These are phyloP conservation scores for Cucurbitaria berberidis DNA, from an alignment of 2,329 filamentous ascomycete species.

Conservation along the genomic window DNA sequence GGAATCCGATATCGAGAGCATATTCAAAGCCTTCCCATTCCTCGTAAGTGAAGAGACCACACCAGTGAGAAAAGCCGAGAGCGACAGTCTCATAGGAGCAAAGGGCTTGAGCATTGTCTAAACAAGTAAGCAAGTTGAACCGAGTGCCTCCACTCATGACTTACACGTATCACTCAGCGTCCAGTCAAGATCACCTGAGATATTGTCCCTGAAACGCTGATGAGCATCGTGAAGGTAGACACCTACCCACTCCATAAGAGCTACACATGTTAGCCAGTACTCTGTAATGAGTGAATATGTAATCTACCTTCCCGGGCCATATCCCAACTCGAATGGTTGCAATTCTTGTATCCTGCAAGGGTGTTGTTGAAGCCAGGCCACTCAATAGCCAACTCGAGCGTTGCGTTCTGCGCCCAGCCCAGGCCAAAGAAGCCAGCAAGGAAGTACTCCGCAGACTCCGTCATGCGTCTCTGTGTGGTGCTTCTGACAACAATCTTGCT, in stretches of 20 bases:
- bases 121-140: slow-evolving; percentile 36
- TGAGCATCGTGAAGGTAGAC: slow-evolving; percentile 71
- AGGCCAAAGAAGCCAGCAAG: slow-evolving; percentile 80
- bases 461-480: slow-evolving; percentile 78
- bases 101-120: slow-evolving; percentile 70
- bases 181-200: slow-evolving; percentile 49
- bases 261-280: slow-evolving; percentile 46
- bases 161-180: slow-evolving; percentile 43
- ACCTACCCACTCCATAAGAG: slow-evolving; percentile 64
- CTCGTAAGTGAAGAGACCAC: slow-evolving; percentile 73
- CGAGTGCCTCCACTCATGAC: background rate
- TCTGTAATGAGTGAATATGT: background rate
- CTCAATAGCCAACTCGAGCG: slow-evolving; percentile 75
- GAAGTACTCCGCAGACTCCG: slow-evolving; percentile 78
- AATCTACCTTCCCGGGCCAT: slow-evolving; percentile 57
- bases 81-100: slow-evolving; percentile 82
- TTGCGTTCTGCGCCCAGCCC: slow-evolving; percentile 74
- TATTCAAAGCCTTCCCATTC: slow-evolving; percentile 79
- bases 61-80: slow-evolving; percentile 76
- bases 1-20: slow-evolving; percentile 70
- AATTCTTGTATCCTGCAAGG: slow-evolving; percentile 70
- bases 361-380: slow-evolving; percentile 70
- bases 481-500: slow-evolving; percentile 76
- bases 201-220: slow-evolving; percentile 62
- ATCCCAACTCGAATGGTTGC: slow-evolving; percentile 63